Evolutionary conservation across 2,329 filamentous ascomycete species (phyloP).

Genomic region (Aspergillus awamori): DNA sequence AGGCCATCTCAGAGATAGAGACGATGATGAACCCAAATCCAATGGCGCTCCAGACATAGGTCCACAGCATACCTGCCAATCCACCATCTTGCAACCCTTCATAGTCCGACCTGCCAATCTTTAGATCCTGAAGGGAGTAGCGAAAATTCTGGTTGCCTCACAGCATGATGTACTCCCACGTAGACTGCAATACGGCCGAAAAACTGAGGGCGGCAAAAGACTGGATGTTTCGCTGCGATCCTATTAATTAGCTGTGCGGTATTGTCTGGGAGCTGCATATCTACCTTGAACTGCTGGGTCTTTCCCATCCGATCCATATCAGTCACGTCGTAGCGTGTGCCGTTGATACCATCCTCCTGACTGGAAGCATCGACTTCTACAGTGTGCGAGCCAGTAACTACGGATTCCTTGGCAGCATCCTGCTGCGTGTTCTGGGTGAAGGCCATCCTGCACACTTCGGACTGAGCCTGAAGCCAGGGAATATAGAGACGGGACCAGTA

Average conservation of each 20-base stretch:
- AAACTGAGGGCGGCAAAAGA: constrained; percentile 40
- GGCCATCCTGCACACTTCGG: not conserved
- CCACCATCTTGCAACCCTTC: constrained; percentile 31
- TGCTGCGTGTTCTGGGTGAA: not conserved
- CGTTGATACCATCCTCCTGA: not conserved
- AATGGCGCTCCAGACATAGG: constrained; percentile 56
- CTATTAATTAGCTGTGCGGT: not conserved
- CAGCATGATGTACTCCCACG: constrained; percentile 42
- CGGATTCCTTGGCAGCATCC: not conserved
- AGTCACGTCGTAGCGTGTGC: constrained; percentile 21
- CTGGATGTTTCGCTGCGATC: constrained; percentile 34
- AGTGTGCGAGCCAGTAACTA: not conserved
- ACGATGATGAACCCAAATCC: constrained; percentile 66
- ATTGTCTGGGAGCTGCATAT: not conserved
- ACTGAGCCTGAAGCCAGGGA: not conserved
- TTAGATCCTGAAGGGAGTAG: not conserved
- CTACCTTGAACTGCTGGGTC: constrained; percentile 33
- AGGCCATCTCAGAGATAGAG: constrained; percentile 66
- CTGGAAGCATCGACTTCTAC: constrained; percentile 10
- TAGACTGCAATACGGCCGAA: constrained; percentile 38
- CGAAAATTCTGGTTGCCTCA: constrained; percentile 14
- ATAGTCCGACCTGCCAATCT: constrained; percentile 24
- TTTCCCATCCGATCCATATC: constrained; percentile 39
- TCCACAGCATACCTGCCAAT: constrained; percentile 31
- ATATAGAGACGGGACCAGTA: not conserved